Base-by-base conservation (phyloP, 108 stramenopile species). In the Conticribra weissflogii region DNA sequence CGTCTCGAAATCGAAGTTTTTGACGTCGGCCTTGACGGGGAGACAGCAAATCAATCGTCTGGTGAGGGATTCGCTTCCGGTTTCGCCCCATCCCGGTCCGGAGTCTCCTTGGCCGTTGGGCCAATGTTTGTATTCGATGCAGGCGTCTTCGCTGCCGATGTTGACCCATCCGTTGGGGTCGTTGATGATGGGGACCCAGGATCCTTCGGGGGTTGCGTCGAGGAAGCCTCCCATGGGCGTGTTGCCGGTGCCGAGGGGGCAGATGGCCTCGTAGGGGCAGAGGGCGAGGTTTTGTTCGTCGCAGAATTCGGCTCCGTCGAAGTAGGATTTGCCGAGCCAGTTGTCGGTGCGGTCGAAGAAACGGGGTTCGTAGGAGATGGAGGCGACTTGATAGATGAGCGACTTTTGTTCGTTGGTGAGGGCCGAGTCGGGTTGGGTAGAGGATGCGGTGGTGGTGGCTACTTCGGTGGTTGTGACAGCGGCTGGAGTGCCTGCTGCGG, bases 241-340 rank as follows among this genome's bases (percentile, higher is more conserved):
- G 8, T 59, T 29, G 23, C 47, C 17, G 16, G 57, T 3, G 31
- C 68, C 68, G 28, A 29, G 30, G 22, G 69, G 69, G 61, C 69
- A 71, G 16, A 71, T 27, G 15, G 50, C 48, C 47, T 60, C 69
- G 41, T 58, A 71, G 3, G 69, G 69, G 23, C 69, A 71, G 31
- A 71, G 18, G 41, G 36, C 58, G 22, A 23, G 16, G n/a, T 33
- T 24, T 16, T 60, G 33, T 2, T 0, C 8, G 0, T 59, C 29
- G 25, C 69, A 71, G 31, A 71, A 71, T 17, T 32, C 30, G 2
- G 61, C 17, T 33, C 57, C 59, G 25, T 60, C 69, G 9, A 25
- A 34, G 23, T 61, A 41, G 8, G 51, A 44, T 2, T 47, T 9
- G 17, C 69, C 69, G 33, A 34, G 17, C 58, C 59, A 71, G 17